Evolutionary conservation across 192 early-diverging fungal genomes (phyloP).

Genomic region (Chytriomyces sp.): DNA sequence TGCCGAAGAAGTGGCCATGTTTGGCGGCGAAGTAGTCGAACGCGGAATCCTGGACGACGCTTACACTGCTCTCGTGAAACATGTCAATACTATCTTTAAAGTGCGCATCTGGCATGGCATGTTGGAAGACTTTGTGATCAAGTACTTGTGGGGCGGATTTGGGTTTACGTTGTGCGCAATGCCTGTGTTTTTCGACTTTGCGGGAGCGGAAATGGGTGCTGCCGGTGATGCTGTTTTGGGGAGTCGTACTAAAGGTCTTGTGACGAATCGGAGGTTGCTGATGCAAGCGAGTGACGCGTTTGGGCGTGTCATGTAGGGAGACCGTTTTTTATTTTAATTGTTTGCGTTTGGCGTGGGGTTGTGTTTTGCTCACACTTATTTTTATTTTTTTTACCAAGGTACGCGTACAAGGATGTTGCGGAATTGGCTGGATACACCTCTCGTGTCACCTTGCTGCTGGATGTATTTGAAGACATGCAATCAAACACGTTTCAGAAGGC

Average conservation of each 20-base stretch:
- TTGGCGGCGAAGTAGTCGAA: constrained; percentile 82
- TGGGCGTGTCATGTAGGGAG: constrained; percentile 83
- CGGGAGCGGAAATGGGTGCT: constrained; percentile 19
- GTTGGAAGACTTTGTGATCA: constrained; percentile 98
- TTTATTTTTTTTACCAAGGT: constrained; percentile 43
- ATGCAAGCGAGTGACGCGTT: constrained; percentile 89
- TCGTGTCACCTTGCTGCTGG: constrained; percentile 84
- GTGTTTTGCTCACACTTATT: neutral
- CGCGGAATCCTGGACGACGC: constrained; percentile 77
- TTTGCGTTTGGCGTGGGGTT: neutral
- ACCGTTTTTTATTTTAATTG: neutral
- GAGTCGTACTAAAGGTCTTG: constrained; percentile 79
- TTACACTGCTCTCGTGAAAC: constrained; percentile 81
- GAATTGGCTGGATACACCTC: constrained; percentile 90
- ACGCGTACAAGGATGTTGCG: constrained; percentile 90
- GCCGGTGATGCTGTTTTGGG: constrained; percentile 57
- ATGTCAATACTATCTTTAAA: constrained; percentile 85
- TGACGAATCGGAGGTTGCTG: constrained; percentile 92
- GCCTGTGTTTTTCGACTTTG: constrained; percentile 76
- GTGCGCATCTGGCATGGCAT: constrained; percentile 89
- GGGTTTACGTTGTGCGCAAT: constrained; percentile 85
- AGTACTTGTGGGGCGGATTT: constrained; percentile 96
- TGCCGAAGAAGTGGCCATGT: constrained; percentile 95
- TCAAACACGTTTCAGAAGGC: constrained; percentile 48
- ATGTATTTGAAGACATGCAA: constrained; percentile 75